Base-by-base conservation (phyloP, 1,284 basidiomycete species). In the Pseudozyma flocculosa region DNA sequence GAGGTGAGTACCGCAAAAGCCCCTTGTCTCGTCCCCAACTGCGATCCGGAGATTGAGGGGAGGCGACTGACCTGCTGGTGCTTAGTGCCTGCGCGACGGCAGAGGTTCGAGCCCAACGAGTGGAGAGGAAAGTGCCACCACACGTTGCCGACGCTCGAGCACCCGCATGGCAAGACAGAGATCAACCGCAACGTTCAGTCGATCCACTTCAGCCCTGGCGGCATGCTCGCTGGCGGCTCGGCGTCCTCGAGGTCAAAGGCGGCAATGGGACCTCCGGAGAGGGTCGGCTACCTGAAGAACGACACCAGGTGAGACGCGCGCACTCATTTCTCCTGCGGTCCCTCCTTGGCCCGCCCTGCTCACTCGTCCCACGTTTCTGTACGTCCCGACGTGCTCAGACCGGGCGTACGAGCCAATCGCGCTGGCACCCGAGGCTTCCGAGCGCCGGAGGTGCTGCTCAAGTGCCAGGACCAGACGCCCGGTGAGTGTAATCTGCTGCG, bases 351-450 rank as follows among this genome's bases (percentile, higher is more conserved):
- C n/a, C n/a, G n/a, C n/a, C n/a, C n/a, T n/a, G n/a, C n/a, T n/a
- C n/a, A 13, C 2, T 38, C 18, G 4, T 38, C 41, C 4, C 38
- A 19, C 18, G 5, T 7, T 4, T 41, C 19, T 32, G 9, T 21
- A 13, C n/a, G 23, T 3, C 34, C 43, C n/a, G n/a, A n/a, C n/a
- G n/a, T n/a, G n/a, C 5, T 17, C 41, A 72, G 80, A 64, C 91
- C 92, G 1, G 82, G 84, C 43, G 90, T 92, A 46, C 93, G 94
- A 76, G 93, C 95, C 5, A 98, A 98, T 75, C 86, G 94, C 49
- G 95, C 94, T 0, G 94, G 94, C 1, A 99, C 94, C 8, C 82
- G 94, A 73, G 95, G 94, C 0, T 99, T 99, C 79, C 86, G 94
- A 51, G 93, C 94, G 0, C 94, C 94, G 0, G 95, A 99, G 73